Evolutionary conservation across 2,329 filamentous ascomycete species (phyloP).

Genomic region (Aspergillus sp.): DNA sequence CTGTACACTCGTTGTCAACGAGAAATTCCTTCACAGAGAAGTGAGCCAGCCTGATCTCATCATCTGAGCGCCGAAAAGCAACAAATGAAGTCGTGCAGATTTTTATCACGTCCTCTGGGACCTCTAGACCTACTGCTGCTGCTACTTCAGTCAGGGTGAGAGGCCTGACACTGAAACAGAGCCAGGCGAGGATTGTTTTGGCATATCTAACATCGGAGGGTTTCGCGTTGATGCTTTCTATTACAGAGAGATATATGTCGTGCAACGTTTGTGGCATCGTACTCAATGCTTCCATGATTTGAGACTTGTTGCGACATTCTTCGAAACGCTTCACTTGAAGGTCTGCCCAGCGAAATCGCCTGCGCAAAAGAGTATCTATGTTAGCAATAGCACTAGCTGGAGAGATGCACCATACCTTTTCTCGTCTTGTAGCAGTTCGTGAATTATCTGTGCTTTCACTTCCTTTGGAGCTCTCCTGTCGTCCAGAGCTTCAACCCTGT

Average conservation of each 20-base stretch:
- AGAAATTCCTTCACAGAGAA: background rate
- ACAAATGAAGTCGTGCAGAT: background rate
- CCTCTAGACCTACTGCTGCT: background rate
- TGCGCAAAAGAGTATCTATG: background rate
- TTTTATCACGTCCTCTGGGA: background rate
- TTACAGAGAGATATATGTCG: background rate
- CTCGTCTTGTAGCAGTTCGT: background rate
- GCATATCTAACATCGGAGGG: too few species aligned
- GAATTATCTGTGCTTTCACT: background rate
- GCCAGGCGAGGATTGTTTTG: background rate
- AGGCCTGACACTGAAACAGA: background rate
- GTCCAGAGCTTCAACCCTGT: background rate
- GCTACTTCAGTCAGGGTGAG: background rate
- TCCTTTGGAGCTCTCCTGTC: background rate
- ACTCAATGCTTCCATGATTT: background rate
- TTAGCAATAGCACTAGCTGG: background rate
- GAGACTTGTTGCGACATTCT: background rate
- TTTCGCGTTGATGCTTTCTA: background rate
- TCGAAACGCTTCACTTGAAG: background rate
- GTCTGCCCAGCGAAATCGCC: conserved; percentile 7
- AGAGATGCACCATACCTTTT: background rate
- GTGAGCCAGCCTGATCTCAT: background rate
- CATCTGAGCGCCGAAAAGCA: background rate
- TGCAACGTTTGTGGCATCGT: background rate
- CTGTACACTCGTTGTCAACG: background rate